Evolutionary conservation across 1,284 basidiomycete species (phyloP), one percentile per base, ranked within the genome.

Genomic region (Austroboletus rostrupii): DNA sequence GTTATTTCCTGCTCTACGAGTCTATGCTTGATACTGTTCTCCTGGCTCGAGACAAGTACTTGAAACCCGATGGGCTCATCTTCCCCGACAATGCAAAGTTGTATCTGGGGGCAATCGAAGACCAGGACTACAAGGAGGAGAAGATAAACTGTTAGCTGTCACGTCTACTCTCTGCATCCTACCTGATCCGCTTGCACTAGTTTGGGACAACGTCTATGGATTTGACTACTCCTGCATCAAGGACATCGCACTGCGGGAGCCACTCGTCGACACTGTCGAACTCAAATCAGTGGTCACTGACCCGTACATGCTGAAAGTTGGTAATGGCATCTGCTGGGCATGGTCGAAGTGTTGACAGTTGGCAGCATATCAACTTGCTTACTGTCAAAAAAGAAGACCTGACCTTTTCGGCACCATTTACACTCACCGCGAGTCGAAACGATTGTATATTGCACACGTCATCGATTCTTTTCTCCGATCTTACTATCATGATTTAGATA

Each of bases 201-300:
- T 97, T 79, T 99, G 97, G 97, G 95, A 98, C 68, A 96, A 98
- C 63, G 97, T 99, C 28, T 99, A 99, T 71, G 97, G 97, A 39
- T 99, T 99, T 70, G 94, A 99, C 74, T 99, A 94, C 73, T 97
- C 93, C 42, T 98, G 96, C 72, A 99, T 99, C 80, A 98, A 99
- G 73, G 94, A 97, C 67, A 97, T 99, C 65, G 97, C 97, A 5
- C 76, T 99, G 48, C 83, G 89, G 42, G 97, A 99, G 70, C 97
- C 97, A 38, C 76, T 99, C 20, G 97, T 99, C 32, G 97, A 99
- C 74, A 97, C 94, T 20, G 97, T 99, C 53, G 94, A 97, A 57
- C 73, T 97, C 58, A 94, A 93, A 70, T 75, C 92, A 2, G 93
- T 97, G 49, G 92, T 92, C 36, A 92, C 92, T 5, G 85, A 94